These are phyloP conservation scores for Aspergillus hancockii DNA, from an alignment of 495 filamentous ascomycete genomes.

Conservation along the genomic window DNA sequence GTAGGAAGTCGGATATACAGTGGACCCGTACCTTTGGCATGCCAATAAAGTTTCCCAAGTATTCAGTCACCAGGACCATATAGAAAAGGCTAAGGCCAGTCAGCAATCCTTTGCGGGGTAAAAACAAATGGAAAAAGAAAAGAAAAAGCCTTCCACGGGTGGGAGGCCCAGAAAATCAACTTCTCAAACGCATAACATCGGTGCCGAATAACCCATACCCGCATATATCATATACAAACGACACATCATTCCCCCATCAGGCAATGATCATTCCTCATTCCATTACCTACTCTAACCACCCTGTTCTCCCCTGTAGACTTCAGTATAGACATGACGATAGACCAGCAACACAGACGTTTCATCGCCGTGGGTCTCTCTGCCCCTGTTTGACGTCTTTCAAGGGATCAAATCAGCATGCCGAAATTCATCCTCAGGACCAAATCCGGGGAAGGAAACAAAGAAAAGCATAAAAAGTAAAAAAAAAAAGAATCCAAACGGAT, in stretches of 20 bases:
- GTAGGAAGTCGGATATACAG: not conserved
- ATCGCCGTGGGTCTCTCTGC: slow-evolving; percentile 4
- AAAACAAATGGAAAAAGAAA: not conserved
- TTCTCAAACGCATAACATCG: not conserved
- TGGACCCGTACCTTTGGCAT: not conserved
- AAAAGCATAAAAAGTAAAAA: not conserved
- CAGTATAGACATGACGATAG: slow-evolving; percentile 2
- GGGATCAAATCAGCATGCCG: not conserved
- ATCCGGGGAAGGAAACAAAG: not conserved
- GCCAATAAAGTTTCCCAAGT: slow-evolving; percentile 2
- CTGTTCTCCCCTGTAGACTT: not conserved
- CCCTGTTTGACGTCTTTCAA: not conserved
- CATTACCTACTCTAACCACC: not conserved
- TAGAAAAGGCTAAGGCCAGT: slow-evolving; percentile 1
- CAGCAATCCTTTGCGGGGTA: slow-evolving; percentile 9
- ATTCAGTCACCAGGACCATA: slow-evolving; percentile 5
- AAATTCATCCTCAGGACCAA: not conserved
- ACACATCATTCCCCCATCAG: not conserved
- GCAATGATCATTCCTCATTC: not conserved
- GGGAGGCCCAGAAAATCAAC: not conserved
- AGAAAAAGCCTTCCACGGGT: not conserved
- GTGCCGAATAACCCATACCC: not conserved
- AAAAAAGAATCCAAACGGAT: not conserved
- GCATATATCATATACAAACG: not conserved
- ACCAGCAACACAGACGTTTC: not conserved